These are phyloP conservation scores for Ophiostoma sp. DNA, from an alignment of 2,329 filamentous ascomycete genomes.

Conservation along the genomic window DNA sequence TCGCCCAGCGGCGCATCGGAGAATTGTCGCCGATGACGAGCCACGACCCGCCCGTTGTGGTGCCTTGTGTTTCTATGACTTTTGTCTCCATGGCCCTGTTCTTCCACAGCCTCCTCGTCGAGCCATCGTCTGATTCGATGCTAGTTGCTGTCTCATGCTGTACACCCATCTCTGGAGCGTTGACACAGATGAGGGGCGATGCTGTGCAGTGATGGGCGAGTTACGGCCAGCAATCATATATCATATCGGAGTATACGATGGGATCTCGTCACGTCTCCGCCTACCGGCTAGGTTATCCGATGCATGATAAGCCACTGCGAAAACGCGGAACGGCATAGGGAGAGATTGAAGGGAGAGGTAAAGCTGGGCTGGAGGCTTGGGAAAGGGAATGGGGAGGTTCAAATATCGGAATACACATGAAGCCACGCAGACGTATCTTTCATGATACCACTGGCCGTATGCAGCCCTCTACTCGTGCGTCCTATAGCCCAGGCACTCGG, in stretches of 20 bases:
- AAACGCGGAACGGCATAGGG: too few relatives aligned
- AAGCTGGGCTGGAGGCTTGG: too few relatives aligned
- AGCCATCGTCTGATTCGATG: neutral
- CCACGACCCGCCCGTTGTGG: neutral
- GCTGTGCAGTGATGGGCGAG: neutral
- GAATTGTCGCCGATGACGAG: neutral
- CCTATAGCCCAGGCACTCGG: too few relatives aligned
- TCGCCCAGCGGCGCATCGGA: slow-evolving; percentile 1
- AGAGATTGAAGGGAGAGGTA: too few relatives aligned
- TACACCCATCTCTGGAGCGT: neutral
- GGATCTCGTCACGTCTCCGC: neutral
- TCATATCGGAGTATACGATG: neutral
- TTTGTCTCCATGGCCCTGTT: neutral
- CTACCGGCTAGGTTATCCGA: too few relatives aligned
- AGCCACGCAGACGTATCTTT: too few relatives aligned
- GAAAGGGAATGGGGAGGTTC: too few relatives aligned
- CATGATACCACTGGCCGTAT: too few relatives aligned
- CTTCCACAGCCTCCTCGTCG: neutral
- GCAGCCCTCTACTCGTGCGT: too few relatives aligned
- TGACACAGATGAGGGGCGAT: neutral
- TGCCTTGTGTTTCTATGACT: neutral
- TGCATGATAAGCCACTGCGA: too few relatives aligned
- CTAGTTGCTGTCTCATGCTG: neutral
- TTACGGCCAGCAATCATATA: neutral
- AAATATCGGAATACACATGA: too few relatives aligned